Conservation (phyloP, 106 monocot genomes). For the Dioscorea dumetorum region DNA sequence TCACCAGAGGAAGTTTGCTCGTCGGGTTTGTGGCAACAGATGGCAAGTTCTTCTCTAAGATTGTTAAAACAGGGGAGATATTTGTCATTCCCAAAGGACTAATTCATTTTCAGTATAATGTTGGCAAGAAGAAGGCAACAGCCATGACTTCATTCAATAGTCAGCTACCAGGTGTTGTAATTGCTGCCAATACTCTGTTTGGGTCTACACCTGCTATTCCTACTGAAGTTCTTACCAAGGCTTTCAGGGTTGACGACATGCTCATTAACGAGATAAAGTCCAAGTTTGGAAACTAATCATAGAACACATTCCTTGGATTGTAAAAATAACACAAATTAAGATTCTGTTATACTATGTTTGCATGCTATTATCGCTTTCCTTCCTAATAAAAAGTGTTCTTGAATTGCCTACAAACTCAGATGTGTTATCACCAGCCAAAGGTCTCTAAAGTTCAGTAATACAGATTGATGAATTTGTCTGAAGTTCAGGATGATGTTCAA, state of each 20-base stretch:
- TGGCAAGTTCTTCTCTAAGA: slow-evolving; percentile 18
- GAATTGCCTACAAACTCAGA: no score
- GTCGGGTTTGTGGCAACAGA: slow-evolving; percentile 22
- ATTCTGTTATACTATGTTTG: no score
- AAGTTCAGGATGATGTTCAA: no score
- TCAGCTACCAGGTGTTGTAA: slow-evolving; percentile 24
- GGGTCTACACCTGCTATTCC: slow-evolving; percentile 27
- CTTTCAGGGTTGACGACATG: slow-evolving; percentile 21
- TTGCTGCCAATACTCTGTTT: slow-evolving; percentile 19
- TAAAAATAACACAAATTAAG: no score
- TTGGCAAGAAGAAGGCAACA: slow-evolving; percentile 2
- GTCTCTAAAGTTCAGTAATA: no score
- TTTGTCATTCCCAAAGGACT: slow-evolving; percentile 30
- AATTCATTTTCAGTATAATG: slow-evolving; percentile 26
- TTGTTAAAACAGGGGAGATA: slow-evolving; percentile 13
- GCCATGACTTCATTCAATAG: slow-evolving; percentile 22
- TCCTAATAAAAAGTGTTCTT: no score
- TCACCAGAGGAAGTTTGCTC: slow-evolving; percentile 6
- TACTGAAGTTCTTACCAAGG: slow-evolving; percentile 20
- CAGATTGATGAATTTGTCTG: no score
- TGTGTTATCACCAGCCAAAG: no score
- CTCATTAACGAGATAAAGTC: slow-evolving; percentile 13
- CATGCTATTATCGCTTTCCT: no score
- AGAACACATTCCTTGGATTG: no score
- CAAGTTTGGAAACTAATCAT: slow-evolving; percentile 3